A percentile compares a stretch with the other conserved stretches of the same genome.
phyloP scores from a whole-genome alignment of 2,329 filamentous ascomycete genomes.

The Orbilia javanica region DNA sequence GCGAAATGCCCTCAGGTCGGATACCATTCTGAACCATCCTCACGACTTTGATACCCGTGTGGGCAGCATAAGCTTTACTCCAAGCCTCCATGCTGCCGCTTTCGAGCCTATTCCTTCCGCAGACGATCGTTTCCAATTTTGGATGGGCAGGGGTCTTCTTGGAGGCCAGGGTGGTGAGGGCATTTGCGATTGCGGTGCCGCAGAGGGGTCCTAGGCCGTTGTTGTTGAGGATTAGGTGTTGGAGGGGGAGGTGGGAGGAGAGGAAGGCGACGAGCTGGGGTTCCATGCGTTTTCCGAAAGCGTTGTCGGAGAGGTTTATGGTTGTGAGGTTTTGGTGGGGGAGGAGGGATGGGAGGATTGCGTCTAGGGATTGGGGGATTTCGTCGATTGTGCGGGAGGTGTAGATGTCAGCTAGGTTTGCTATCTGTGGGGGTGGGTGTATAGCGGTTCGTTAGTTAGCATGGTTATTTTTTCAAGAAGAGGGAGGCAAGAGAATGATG shows the following conservation, averaged over 20 bases:
- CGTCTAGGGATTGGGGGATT: conserved; percentile 89
- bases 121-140: conserved; percentile 96
- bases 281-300: conserved; percentile 94
- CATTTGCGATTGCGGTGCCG: conserved; percentile 87
- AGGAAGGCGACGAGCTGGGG: conserved; percentile 94
- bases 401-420: conserved; percentile 97
- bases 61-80: conserved; percentile 86
- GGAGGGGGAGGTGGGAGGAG: conserved; percentile 85
- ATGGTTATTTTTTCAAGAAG: too few relatives aligned
- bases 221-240: conserved; percentile 97
- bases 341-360: conserved; percentile 85
- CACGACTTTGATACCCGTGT: conserved; percentile 83
- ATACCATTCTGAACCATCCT: conserved; percentile 99
- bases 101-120: conserved; percentile 93
- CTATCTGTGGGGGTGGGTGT: conserved; percentile 75
- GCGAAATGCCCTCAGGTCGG: conserved; percentile 88
- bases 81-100: conserved; percentile 96
- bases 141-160: conserved; percentile 82
- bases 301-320: conserved; percentile 96
- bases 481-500: too few relatives aligned
- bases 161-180: conserved; percentile 82
- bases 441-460: background rate
- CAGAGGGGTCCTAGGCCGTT: conserved; percentile 95
- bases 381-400: conserved; percentile 92
- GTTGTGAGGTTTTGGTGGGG: conserved; percentile 88